Conservation (phyloP, 768 basidiomycete genomes). For the Suillus subaureus region DNA sequence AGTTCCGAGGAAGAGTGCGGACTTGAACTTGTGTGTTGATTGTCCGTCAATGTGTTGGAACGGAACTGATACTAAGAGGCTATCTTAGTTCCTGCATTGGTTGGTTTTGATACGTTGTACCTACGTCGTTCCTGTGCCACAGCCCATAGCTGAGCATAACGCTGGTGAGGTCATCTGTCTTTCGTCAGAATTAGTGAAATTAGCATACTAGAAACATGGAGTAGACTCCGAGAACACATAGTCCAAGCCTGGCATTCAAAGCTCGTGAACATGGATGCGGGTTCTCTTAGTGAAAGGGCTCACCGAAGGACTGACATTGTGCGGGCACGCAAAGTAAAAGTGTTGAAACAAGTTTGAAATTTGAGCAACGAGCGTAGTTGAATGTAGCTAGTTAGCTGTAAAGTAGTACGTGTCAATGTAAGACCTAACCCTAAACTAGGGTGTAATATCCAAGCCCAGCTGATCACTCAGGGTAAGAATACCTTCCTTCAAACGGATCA, state of each 20-base stretch:
- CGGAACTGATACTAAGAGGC: slow-evolving; percentile 72
- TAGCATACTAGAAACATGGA: slow-evolving; percentile 82
- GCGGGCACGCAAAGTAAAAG: not conserved
- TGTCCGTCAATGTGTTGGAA: slow-evolving; percentile 70
- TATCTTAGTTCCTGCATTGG: not conserved
- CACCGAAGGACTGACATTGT: slow-evolving; percentile 32
- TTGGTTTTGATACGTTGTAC: slow-evolving; percentile 20
- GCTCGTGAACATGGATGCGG: slow-evolving; percentile 1
- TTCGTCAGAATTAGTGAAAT: not conserved
- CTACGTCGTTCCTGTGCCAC: slow-evolving; percentile 92
- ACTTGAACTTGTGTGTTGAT: slow-evolving; percentile 76
- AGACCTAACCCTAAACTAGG: slow-evolving; percentile 20
- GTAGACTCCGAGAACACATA: slow-evolving; percentile 89
- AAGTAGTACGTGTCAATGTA: slow-evolving; percentile 24
- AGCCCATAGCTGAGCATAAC: slow-evolving; percentile 70
- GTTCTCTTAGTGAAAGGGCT: not conserved
- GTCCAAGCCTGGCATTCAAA: slow-evolving; percentile 49
- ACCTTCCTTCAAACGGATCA: slow-evolving; percentile 40
- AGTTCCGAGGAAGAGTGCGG: slow-evolving; percentile 82
- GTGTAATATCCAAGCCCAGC: slow-evolving; percentile 26
- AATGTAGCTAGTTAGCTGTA: not conserved
- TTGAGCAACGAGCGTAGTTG: not conserved
- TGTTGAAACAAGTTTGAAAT: not conserved
- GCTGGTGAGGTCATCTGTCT: slow-evolving; percentile 11
- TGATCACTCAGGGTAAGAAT: slow-evolving; percentile 32